Conservation (phyloP, 2,329 filamentous ascomycete genomes). For the Aspergillus transmontanensis region DNA sequence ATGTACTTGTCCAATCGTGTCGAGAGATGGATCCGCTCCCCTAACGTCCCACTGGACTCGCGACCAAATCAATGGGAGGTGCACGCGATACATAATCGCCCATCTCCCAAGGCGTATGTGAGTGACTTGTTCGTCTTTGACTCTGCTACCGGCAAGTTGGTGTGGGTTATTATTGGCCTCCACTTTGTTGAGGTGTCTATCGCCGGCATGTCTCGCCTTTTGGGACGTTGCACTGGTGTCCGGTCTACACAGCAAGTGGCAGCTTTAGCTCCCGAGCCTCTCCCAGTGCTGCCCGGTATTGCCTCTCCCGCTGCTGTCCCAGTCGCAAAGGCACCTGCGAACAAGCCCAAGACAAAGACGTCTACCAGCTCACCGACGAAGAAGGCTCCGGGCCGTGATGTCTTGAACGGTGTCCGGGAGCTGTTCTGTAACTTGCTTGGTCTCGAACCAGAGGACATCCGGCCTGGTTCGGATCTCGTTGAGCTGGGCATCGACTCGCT, state of each 20-base stretch:
- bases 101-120: conserved; percentile 19
- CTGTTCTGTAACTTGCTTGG: conserved; percentile 30
- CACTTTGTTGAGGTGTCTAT: conserved; percentile 27
- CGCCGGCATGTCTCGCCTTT: conserved; percentile 20
- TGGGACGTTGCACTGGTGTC: conserved; percentile 1
- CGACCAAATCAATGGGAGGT: conserved; percentile 25
- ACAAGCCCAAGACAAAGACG: neutral
- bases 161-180: conserved; percentile 34
- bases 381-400: neutral
- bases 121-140: conserved; percentile 39
- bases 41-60: conserved; percentile 8
- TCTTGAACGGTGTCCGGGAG: neutral
- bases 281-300: neutral
- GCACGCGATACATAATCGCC: conserved; percentile 22
- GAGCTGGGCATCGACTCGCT: conserved; percentile 29
- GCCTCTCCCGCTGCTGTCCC: neutral
- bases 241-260: neutral
- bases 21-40: conserved; percentile 28
- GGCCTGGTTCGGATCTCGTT: conserved; percentile 37
- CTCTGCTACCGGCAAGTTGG: conserved; percentile 21
- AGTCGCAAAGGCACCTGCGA: neutral
- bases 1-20: conserved; percentile 34
- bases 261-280: neutral
- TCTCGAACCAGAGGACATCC: conserved; percentile 43
- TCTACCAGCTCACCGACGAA: neutral